Evolutionary conservation across 805 yeast genomes (phyloP), one percentile per base, ranked within the genome.

Genomic region (Ogataea pilisensis): DNA sequence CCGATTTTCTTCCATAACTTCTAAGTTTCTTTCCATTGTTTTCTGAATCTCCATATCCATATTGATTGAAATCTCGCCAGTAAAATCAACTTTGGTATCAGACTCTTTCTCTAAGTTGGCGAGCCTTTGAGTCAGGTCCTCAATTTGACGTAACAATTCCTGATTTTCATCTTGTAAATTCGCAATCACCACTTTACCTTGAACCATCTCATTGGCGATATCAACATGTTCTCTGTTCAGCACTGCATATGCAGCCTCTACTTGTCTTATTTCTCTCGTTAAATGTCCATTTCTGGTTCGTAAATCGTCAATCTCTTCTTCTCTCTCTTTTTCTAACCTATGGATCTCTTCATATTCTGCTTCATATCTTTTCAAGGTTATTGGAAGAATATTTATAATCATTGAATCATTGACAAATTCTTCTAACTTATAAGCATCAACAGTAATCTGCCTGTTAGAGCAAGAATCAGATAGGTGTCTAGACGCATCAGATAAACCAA

Each of bases 131-230:
- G 69, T 69, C 34, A 82, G 63, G 9, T 72, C 77, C 2, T 59
- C 63, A 30, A 82, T 73, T 39, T 70, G 75, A 2, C 60, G 57
- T 21, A 65, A 58, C 37, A 89, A 64, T 34, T 80, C 85, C 20
- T 67, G 72, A 45, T 86, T 85, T 44, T 87, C 95, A 51, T 86
- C 91, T 37, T 74, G 69, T 20, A 91, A 60, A 26, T 83, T 82
- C 2, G 95, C 96, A 20, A 85, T 69, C 39, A 70, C 75, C 31
- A 90, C 76, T 54, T 93, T 81, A 30, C 85, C 82, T 48, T 78
- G 78, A 26, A 91, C 88, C 80, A 93, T 78, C 49, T 81, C 87
- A 63, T 90, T 91, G 4, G 95, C 95, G 29, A 89, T 77, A 40
- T 78, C 84, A 22, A 89, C 77, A 61, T 93, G 97, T 55, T 90